A percentile compares a stretch with the other conserved stretches of the same genome.
phyloP scores from a whole-genome alignment of 2,329 filamentous ascomycete genomes.

The Mycosphaerella sp. region DNA sequence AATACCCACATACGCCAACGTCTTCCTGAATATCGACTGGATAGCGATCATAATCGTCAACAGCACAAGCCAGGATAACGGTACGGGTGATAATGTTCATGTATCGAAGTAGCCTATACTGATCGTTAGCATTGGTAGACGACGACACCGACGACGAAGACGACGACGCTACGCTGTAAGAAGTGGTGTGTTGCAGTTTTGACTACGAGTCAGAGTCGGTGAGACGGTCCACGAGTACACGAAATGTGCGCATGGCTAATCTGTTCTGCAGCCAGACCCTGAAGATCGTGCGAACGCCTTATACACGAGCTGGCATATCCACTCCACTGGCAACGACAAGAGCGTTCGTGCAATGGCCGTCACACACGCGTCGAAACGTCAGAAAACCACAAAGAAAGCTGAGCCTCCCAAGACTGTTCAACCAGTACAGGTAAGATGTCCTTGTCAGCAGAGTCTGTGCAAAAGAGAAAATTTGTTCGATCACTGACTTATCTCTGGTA shows the following conservation, averaged over 20 bases:
- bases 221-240: too few species aligned
- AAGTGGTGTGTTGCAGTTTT: not conserved
- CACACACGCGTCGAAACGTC: not conserved
- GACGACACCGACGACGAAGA: too few species aligned
- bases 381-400: conserved; percentile 2
- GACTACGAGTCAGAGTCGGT: not conserved
- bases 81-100: conserved; percentile 11
- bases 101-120: conserved; percentile 6
- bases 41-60: not conserved
- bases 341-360: conserved; percentile 5
- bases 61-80: not conserved
- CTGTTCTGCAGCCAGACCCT: not conserved
- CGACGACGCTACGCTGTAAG: not conserved
- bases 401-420: not conserved
- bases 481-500: not conserved
- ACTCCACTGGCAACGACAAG: not conserved
- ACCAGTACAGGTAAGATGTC: conserved; percentile 2
- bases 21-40: conserved; percentile 4
- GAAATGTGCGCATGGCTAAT: not conserved
- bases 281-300: not conserved
- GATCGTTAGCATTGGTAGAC: not conserved
- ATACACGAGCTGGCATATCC: conserved; percentile 2
- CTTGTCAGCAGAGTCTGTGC: not conserved
- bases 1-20: conserved; percentile 6
- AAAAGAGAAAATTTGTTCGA: not conserved